phyloP scores from a whole-genome alignment of 2,329 filamentous ascomycete genomes.

The Pseudogymnoascus sp. region DNA sequence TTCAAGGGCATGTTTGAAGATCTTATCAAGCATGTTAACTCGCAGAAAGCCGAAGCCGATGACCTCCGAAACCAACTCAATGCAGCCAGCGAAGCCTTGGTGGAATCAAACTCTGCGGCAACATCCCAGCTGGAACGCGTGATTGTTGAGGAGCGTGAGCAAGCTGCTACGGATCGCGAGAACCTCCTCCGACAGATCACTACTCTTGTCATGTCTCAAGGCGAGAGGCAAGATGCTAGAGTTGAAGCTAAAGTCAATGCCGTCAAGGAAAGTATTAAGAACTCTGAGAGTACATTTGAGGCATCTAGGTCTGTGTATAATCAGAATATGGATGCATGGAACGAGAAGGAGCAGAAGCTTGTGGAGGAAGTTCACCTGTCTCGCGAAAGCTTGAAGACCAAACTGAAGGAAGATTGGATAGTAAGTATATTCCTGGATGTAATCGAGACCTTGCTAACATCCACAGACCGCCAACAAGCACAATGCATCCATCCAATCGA shows the following conservation, averaged over 20 bases:
- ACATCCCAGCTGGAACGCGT: slow-evolving; percentile 60
- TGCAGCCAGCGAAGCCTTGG: slow-evolving; percentile 57
- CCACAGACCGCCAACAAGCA: slow-evolving; percentile 62
- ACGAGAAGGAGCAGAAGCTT: slow-evolving; percentile 57
- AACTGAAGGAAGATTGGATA: slow-evolving; percentile 80
- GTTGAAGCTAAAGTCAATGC: slow-evolving; percentile 54
- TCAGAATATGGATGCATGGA: slow-evolving; percentile 67
- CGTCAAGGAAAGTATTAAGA: slow-evolving; percentile 57
- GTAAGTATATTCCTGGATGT: slow-evolving; percentile 51
- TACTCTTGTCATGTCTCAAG: slow-evolving; percentile 65
- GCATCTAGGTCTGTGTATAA: slow-evolving; percentile 58
- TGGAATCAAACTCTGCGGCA: slow-evolving; percentile 60
- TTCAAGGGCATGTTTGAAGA: slow-evolving; percentile 82
- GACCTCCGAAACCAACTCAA: slow-evolving; percentile 64
- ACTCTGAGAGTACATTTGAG: slow-evolving; percentile 58
- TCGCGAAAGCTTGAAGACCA: slow-evolving; percentile 68
- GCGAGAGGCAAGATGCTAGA: slow-evolving; percentile 64
- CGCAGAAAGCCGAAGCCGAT: slow-evolving; percentile 71
- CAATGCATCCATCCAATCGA: slow-evolving; percentile 74
- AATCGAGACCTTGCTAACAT: not conserved
- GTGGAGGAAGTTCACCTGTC: slow-evolving; percentile 65
- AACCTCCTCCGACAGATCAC: slow-evolving; percentile 70
- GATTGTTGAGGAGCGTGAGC: slow-evolving; percentile 67
- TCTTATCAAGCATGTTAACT: slow-evolving; percentile 62
- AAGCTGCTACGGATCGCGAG: slow-evolving; percentile 65